Evolutionary conservation across 1,284 basidiomycete species (phyloP), one percentile per base, ranked within the genome.

Genomic region (Puccinia novopanici): DNA sequence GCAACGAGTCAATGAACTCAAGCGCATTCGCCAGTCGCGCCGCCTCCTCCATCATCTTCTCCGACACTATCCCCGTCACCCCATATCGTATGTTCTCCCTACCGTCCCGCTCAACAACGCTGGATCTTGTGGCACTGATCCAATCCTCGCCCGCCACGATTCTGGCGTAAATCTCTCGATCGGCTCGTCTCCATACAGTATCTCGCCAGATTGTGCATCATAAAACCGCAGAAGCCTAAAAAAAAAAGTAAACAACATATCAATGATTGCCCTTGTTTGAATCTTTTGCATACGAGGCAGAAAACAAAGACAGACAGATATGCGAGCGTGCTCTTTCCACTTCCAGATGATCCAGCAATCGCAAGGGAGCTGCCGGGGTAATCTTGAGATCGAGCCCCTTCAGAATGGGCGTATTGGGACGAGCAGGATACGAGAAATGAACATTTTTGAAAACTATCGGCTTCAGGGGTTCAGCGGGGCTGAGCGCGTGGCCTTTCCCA

Each of bases 51-150:
- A 99, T 93, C 81, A 97, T 89, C 82, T 91, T 90, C 40, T 92
- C 89, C 0, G 93, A 92, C 0, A 91, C 93, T 6, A 67, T 52
- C 22, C 88, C 86, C 4, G 89, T 88, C 52, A 91, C 89, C 2
- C 96, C 95, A 85, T 94, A 98, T 0, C 93, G 92, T 82, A 98
- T 97, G 84, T 98, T 98, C 3, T 93, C 92, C 12, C 93, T 34
- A 98, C 92, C 0, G 93, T 96, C 3, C 94, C 95, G 12, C 91
- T 92, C 63, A 85, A 83, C 13, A 85, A 81, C 12, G 83, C 82
- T 13, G 84, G 83, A 63, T 81, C 91, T 86, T 92, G 91, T 19
- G 94, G 94, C 3, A 97, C 94, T 40, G 96, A 90, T 1, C 93
- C 93, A 72, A 97, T 94, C 40, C 91, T 89, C 81, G 89, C 88